These are phyloP conservation scores for Pythium utonaiense DNA, from an alignment of 352 stramenopile species.

Conservation along the genomic window DNA sequence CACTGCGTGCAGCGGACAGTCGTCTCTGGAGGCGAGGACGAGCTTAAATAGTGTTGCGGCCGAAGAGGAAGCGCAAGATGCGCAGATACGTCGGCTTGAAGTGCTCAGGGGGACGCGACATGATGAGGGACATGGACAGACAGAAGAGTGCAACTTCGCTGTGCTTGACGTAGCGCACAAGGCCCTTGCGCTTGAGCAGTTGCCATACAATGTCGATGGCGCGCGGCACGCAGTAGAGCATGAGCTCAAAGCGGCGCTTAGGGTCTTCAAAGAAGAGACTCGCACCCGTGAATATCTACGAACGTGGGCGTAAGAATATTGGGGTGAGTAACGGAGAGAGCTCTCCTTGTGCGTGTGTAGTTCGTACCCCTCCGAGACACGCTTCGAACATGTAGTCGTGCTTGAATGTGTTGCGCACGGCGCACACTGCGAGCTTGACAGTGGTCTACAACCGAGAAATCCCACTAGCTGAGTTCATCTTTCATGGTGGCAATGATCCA, in stretches of 20 bases:
- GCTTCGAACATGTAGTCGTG: slow-evolving; percentile 45
- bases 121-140: slow-evolving; percentile 80
- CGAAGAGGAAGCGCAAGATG: slow-evolving; percentile 84
- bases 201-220: slow-evolving; percentile 81
- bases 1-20: not conserved
- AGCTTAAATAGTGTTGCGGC: slow-evolving; percentile 62
- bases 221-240: slow-evolving; percentile 77
- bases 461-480: too few relatives aligned
- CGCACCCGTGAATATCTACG: slow-evolving; percentile 51
- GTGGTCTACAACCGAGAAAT: too few relatives aligned
- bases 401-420: slow-evolving; percentile 67
- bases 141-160: slow-evolving; percentile 82
- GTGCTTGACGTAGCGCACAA: slow-evolving; percentile 75
- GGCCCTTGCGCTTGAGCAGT: slow-evolving; percentile 54
- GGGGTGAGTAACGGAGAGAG: too few relatives aligned
- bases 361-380: slow-evolving; percentile 50
- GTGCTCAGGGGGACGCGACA: slow-evolving; percentile 72
- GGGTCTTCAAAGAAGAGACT: slow-evolving; percentile 76
- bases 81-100: slow-evolving; percentile 85
- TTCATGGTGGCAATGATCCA: too few relatives aligned
- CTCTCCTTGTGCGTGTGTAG: too few relatives aligned
- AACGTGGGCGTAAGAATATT: not conserved
- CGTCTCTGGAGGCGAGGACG: not conserved
- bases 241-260: slow-evolving; percentile 82
- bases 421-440: slow-evolving; percentile 74